phyloP scores from a whole-genome alignment of 306 rosid species.

The Calophaca sinica region DNA sequence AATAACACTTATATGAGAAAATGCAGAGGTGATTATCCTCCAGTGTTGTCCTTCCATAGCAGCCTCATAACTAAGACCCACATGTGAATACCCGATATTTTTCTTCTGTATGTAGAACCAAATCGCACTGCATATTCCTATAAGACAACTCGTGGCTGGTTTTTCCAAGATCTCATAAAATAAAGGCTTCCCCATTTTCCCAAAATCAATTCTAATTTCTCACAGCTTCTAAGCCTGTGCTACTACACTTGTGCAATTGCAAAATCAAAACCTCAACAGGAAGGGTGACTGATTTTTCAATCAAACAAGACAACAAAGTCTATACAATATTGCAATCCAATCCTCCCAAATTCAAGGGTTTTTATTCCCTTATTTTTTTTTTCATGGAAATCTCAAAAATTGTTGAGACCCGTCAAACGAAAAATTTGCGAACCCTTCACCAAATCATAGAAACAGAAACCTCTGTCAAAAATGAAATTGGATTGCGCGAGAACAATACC shows the following conservation, averaged over 20 bases:
- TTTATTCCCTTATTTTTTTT: background rate
- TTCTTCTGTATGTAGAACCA: conserved; percentile 96
- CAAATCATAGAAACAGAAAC: conserved; percentile 22
- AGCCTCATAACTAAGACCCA: conserved; percentile 91
- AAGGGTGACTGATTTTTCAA: conserved; percentile 30
- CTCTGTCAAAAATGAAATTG: background rate
- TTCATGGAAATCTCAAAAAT: conserved; percentile 41
- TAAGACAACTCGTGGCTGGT: conserved; percentile 85
- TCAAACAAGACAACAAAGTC: conserved; percentile 33
- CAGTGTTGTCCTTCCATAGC: conserved; percentile 91
- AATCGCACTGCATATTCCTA: conserved; percentile 83
- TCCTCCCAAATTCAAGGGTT: conserved; percentile 42
- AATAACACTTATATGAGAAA: conserved; percentile 88
- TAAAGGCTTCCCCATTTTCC: conserved; percentile 89
- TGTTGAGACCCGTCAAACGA: conserved; percentile 32
- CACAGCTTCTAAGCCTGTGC: background rate
- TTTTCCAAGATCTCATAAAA: conserved; percentile 89
- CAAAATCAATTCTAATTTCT: conserved; percentile 32
- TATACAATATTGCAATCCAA: conserved; percentile 34
- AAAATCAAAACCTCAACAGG: conserved; percentile 25
- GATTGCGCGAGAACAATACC: conserved; percentile 17
- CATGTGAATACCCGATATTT: conserved; percentile 91
- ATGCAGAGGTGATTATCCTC: conserved; percentile 93
- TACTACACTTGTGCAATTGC: conserved; percentile 35
- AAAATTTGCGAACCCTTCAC: background rate